Evolutionary conservation across 2,329 filamentous ascomycete species (phyloP), one percentile per base, ranked within the genome.

Genomic region (Paramyrothecium roridum): DNA sequence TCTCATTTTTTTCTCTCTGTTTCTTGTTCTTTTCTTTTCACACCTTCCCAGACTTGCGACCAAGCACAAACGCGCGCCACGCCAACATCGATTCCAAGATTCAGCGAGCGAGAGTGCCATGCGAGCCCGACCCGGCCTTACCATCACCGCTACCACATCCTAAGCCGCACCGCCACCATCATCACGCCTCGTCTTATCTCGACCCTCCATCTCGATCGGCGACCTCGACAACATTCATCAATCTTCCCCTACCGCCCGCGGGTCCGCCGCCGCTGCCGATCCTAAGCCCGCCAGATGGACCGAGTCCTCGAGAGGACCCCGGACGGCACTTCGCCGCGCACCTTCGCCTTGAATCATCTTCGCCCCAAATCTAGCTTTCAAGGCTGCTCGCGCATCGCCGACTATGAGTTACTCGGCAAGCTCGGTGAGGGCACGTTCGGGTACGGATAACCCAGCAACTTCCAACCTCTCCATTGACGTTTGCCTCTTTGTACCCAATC

Each of bases 401-500:
- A 92, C 62, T 96, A 95, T 70, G 89, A 93, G 63, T 77, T 95
- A 40, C 76, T 89, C 62, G 86, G 86, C 52, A 96, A 96, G 75
- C 83, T 99, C 54, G 93, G 93, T 63, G 93, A 98, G 72, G 93
- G 93, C 58, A 98, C 93, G 21, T 98, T 98, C 75, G 93, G 93
- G 87, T 90, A 75, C 64, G 84, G 68, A 51, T 34, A 26, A 47
- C 23, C 26, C 26, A 30, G 26, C 26, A 30, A 45, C 56, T 64
- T 56, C 62, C 54, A n/a, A 33, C 37, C 60, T 23, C 53, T 45
- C 30, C 21, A 13, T 19, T 43, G 37, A 6, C n/a, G n/a, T 19
- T 43, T 19, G 13, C 37, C 12, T 43, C n/a, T 16, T 16, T 43
- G 4, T 13, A 19, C 37, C 37, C 16, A 4, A 13, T 43, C 37